Evolutionary conservation across 148 eudicot species (phyloP).

Genomic region (Polygonum aviculare): DNA sequence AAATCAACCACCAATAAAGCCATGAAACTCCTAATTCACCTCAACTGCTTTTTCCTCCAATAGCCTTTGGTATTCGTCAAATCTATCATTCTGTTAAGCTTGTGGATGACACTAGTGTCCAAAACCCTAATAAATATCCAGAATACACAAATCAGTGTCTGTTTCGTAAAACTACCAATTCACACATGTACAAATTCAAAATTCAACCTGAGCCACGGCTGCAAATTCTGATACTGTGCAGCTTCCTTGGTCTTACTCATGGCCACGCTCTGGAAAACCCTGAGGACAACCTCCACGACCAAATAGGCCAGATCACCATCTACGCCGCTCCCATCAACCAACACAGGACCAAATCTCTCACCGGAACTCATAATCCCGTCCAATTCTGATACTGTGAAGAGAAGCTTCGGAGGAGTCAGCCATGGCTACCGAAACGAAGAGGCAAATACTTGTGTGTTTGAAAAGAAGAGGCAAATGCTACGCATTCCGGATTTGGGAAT

Average conservation of each 20-base stretch:
- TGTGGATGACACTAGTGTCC: slow-evolving; percentile 36
- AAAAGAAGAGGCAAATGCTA: no score
- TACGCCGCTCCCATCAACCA: slow-evolving; percentile 12
- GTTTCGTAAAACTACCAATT: background rate
- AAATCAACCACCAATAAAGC: background rate
- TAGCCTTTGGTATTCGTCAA: slow-evolving; percentile 39
- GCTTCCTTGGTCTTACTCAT: slow-evolving; percentile 36
- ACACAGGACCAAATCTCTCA: slow-evolving; percentile 26
- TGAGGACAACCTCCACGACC: slow-evolving; percentile 47
- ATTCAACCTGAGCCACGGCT: slow-evolving; percentile 64
- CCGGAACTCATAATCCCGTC: slow-evolving; percentile 16
- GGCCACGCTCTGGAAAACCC: slow-evolving; percentile 41
- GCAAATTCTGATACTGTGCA: slow-evolving; percentile 31
- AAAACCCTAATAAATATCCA: slow-evolving; percentile 34
- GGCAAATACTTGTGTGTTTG: no score
- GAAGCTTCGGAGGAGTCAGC: no score
- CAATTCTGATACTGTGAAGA: no score
- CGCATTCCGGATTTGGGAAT: no score
- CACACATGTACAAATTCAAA: background rate
- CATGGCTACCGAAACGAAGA: no score
- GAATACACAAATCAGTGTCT: slow-evolving; percentile 8
- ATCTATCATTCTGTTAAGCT: slow-evolving; percentile 43
- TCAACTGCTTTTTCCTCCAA: slow-evolving; percentile 40
- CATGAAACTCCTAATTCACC: slow-evolving; percentile 25
- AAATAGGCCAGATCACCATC: slow-evolving; percentile 42